These are phyloP conservation scores for Pseudozyma sp. DNA, from an alignment of 1,284 basidiomycete genomes.

Conservation along the genomic window DNA sequence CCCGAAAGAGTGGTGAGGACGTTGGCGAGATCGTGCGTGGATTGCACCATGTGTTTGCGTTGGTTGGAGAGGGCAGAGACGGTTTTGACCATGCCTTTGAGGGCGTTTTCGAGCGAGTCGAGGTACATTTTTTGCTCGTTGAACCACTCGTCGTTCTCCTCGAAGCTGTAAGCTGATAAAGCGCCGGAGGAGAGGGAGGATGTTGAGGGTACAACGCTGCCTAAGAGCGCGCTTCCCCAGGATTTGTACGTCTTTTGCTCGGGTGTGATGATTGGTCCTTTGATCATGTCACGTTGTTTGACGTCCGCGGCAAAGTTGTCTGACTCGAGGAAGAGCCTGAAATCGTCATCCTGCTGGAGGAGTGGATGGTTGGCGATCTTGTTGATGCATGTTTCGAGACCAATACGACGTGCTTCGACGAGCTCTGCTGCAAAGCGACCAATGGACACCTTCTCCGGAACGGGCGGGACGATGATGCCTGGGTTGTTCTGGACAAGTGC, in stretches of 20 bases:
- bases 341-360: conserved; percentile 70
- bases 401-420: conserved; percentile 69
- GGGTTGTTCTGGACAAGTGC: conserved; percentile 90
- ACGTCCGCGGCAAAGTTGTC: conserved; percentile 69
- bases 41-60: conserved; percentile 72
- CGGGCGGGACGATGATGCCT: conserved; percentile 94
- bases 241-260: conserved; percentile 66
- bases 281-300: conserved; percentile 76
- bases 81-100: conserved; percentile 85
- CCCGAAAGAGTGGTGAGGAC: conserved; percentile 66
- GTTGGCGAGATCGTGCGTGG: conserved; percentile 63
- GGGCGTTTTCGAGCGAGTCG: conserved; percentile 87
- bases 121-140: conserved; percentile 86
- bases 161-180: conserved; percentile 79
- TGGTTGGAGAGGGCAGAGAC: conserved; percentile 85
- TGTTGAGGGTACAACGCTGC: conserved; percentile 47
- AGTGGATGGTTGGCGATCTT: conserved; percentile 70
- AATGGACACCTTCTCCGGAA: conserved; percentile 93
- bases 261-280: conserved; percentile 64
- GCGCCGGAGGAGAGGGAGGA: conserved; percentile 48
- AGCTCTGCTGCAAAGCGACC: conserved; percentile 70
- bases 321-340: conserved; percentile 70
- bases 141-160: conserved; percentile 98
- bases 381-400: conserved; percentile 69
- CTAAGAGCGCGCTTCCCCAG: conserved; percentile 41